Evolutionary conservation across 2,329 filamentous ascomycete genomes (phyloP).

Genomic region (Paraphaeosphaeria minitans): DNA sequence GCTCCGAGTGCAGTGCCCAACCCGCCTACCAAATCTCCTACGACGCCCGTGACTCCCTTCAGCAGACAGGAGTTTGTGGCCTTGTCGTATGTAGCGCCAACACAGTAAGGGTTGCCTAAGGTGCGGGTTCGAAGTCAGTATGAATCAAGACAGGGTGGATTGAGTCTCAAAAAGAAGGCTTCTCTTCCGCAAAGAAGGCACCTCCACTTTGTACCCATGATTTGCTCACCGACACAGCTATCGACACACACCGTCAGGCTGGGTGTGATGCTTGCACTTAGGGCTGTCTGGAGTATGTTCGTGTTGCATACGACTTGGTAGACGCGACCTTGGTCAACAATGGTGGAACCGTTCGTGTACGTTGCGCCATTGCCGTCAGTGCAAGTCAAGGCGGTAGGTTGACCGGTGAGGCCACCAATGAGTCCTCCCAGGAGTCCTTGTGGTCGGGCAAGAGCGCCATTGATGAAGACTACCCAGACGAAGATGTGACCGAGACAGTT

Average conservation of each 20-base stretch:
- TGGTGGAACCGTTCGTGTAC: slow-evolving; percentile 15
- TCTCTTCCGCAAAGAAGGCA: no score
- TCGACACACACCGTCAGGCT: slow-evolving; percentile 13
- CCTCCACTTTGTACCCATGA: no score
- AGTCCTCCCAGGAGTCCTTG: slow-evolving; percentile 9
- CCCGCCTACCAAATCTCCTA: neutral
- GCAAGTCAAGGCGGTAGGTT: slow-evolving; percentile 12
- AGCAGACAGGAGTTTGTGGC: slow-evolving; percentile 10
- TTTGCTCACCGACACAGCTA: slow-evolving; percentile 9
- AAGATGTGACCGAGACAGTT: neutral
- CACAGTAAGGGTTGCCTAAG: slow-evolving; percentile 16
- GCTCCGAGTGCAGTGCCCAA: neutral
- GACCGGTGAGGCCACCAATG: neutral
- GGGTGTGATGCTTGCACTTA: slow-evolving; percentile 1
- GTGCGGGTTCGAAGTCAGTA: no score
- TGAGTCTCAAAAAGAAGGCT: no score
- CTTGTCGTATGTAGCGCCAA: slow-evolving; percentile 16
- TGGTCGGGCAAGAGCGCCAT: slow-evolving; percentile 10
- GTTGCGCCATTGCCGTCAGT: slow-evolving; percentile 15
- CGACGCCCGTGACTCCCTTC: slow-evolving; percentile 8
- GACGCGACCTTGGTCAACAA: slow-evolving; percentile 5
- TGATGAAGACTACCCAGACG: neutral
- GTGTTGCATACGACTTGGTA: slow-evolving; percentile 18
- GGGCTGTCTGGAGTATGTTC: slow-evolving; percentile 11
- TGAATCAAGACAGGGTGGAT: no score